These are phyloP conservation scores for Yamadazyma philogaea DNA, from an alignment of 805 yeast species.

Conservation along the genomic window DNA sequence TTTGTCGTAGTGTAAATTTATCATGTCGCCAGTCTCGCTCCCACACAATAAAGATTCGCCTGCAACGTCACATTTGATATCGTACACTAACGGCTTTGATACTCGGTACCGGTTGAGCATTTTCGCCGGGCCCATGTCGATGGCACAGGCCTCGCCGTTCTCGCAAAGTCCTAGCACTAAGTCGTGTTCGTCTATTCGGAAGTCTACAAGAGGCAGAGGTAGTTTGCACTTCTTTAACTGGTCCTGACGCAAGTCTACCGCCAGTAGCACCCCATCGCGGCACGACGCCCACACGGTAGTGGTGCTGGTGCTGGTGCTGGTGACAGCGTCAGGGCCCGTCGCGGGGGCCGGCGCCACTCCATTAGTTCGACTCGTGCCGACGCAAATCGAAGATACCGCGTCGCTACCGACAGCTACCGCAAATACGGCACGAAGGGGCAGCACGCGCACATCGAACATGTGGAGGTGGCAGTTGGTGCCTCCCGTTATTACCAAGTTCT, in stretches of 20 bases:
- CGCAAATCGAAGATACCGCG: slow-evolving; percentile 23
- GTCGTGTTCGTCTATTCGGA: slow-evolving; percentile 3
- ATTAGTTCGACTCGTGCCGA: slow-evolving; percentile 11
- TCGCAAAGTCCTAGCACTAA: slow-evolving; percentile 7
- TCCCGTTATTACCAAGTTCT: slow-evolving; percentile 21
- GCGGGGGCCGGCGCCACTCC: too few species aligned
- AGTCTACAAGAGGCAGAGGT: slow-evolving; percentile 9
- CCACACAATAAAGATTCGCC: slow-evolving; percentile 1
- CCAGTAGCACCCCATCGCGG: slow-evolving; percentile 20
- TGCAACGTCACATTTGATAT: slow-evolving; percentile 3
- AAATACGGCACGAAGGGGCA: not conserved
- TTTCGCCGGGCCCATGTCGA: not conserved
- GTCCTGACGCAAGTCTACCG: slow-evolving; percentile 23
- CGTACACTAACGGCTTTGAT: slow-evolving; percentile 1
- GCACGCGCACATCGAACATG: slow-evolving; percentile 22
- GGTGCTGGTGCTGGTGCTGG: too few species aligned
- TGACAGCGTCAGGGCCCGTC: too few species aligned
- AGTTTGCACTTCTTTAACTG: slow-evolving; percentile 13
- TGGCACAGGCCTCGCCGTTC: slow-evolving; percentile 9
- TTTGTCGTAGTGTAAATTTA: not conserved
- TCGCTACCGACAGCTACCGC: not conserved
- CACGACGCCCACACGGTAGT: slow-evolving; percentile 18
- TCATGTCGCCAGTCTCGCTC: slow-evolving; percentile 3
- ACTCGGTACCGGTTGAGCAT: slow-evolving; percentile 9
- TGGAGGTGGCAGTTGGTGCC: slow-evolving; percentile 23